Percentiles rank a stretch among this genome's conserved stretches.
Conservation (phyloP, 75 land plant genomes). For the Picea sitchensis region DNA sequence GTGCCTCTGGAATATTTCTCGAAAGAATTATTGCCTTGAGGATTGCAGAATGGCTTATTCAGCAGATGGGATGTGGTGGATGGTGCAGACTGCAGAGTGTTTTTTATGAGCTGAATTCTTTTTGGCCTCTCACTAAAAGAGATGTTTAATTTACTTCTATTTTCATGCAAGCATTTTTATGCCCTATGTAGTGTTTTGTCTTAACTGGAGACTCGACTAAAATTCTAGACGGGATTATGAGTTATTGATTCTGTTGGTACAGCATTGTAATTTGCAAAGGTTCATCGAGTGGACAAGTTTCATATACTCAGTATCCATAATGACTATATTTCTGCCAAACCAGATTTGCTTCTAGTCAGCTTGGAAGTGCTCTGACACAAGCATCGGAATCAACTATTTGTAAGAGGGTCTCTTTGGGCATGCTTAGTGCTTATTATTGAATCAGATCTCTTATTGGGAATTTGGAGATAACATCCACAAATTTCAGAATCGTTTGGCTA, state of each 20-base stretch:
- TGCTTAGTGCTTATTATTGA: neutral
- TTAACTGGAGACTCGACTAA: neutral
- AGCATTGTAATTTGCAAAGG: neutral
- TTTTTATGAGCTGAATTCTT: neutral
- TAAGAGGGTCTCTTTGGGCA: neutral
- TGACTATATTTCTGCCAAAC: neutral
- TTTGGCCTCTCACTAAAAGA: neutral
- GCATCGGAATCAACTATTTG: neutral
- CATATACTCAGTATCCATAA: neutral
- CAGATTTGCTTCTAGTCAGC: neutral
- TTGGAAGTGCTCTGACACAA: neutral
- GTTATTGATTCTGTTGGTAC: neutral
- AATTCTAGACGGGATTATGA: neutral
- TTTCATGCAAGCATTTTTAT: neutral
- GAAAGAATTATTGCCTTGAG: neutral
- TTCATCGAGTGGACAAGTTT: neutral
- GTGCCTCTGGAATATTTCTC: slow-evolving; percentile 10
- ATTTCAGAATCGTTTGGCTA: neutral
- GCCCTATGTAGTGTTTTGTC: neutral
- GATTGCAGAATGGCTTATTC: neutral
- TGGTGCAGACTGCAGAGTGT: no score
- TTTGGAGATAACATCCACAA: neutral
- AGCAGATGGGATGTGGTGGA: neutral
- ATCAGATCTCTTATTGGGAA: neutral
- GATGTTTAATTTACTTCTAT: neutral